These are phyloP conservation scores for Salix exigua DNA, from an alignment of 345 rosid species.

Conservation along the genomic window DNA sequence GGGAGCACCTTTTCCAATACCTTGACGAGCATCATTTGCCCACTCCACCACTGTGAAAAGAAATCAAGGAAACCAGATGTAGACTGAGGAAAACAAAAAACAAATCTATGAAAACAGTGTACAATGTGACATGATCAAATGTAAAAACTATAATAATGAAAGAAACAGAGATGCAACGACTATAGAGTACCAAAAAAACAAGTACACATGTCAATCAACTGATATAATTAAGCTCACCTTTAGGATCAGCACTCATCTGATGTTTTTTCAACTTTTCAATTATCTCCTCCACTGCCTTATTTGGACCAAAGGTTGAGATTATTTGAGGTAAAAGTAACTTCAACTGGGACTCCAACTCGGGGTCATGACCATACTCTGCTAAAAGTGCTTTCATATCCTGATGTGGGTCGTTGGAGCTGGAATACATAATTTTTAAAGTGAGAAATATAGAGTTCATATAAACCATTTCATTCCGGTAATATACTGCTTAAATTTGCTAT, in stretches of 20 bases:
- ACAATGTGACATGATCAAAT: background rate
- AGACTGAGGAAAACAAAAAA: background rate
- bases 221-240: constrained; percentile 40
- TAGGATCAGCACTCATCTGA: constrained; percentile 55
- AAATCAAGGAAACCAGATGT: background rate
- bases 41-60: constrained; percentile 56
- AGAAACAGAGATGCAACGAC: background rate
- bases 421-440: background rate
- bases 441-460: background rate
- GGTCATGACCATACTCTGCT: constrained; percentile 49
- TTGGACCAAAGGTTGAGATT: constrained; percentile 53
- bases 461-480: background rate
- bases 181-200: background rate
- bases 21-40: constrained; percentile 86
- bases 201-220: background rate
- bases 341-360: constrained; percentile 58
- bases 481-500: constrained; percentile 3
- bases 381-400: constrained; percentile 50
- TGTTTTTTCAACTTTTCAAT: constrained; percentile 60
- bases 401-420: constrained; percentile 67
- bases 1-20: constrained; percentile 78
- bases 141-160: background rate
- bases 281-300: constrained; percentile 58
- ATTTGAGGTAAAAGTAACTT: constrained; percentile 69
- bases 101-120: background rate